Conservation (phyloP, 805 yeast genomes). For the Myxozyma neotropica region DNA sequence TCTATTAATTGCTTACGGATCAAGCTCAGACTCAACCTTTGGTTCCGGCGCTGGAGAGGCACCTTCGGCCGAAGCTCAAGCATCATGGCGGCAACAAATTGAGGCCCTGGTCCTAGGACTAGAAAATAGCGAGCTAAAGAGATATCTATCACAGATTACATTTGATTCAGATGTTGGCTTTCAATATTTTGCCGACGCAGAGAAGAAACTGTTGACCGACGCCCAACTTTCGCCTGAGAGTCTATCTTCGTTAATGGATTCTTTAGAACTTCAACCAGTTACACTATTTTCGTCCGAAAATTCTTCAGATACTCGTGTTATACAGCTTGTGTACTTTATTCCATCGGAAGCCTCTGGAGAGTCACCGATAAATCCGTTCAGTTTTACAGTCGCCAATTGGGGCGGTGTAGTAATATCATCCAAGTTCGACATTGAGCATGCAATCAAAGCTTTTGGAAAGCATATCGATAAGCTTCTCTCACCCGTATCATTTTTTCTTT, state of each 20-base stretch:
- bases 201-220: not conserved
- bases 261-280: slow-evolving; percentile 21
- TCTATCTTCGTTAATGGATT: slow-evolving; percentile 15
- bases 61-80: not conserved
- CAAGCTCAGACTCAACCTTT: not conserved
- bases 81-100: slow-evolving; percentile 7
- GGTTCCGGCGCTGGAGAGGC: not conserved
- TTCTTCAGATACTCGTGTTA: slow-evolving; percentile 4
- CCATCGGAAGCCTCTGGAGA: not conserved
- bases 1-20: slow-evolving; percentile 13
- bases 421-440: slow-evolving; percentile 45
- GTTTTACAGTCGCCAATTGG: slow-evolving; percentile 73
- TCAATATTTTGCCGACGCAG: slow-evolving; percentile 10
- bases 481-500: slow-evolving; percentile 59
- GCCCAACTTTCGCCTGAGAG: not conserved
- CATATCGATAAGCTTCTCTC: slow-evolving; percentile 74
- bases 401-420: slow-evolving; percentile 68
- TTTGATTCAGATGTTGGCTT: slow-evolving; percentile 26
- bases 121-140: slow-evolving; percentile 5
- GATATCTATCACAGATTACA: slow-evolving; percentile 9
- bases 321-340: slow-evolving; percentile 26
- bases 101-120: slow-evolving; percentile 1
- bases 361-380: not conserved
- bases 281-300: slow-evolving; percentile 1
- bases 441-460: slow-evolving; percentile 69